Conservation (phyloP, 1,139 yeast species). For the Candida sanyaensis region DNA sequence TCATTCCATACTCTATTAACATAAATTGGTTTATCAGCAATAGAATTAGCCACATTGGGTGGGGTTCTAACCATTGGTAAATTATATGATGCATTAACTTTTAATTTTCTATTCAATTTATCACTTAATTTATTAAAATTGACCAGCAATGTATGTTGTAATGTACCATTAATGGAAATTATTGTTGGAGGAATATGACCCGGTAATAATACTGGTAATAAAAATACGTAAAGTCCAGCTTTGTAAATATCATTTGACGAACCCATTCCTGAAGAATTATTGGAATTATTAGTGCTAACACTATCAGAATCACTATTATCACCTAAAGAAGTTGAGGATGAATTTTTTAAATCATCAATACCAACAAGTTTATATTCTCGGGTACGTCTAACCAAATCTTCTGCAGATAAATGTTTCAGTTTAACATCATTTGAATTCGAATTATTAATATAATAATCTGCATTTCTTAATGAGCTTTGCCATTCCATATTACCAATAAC, state of each 20-base stretch:
- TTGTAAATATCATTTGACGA: constrained; percentile 30
- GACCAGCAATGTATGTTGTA: constrained; percentile 37
- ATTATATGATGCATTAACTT: constrained; percentile 31
- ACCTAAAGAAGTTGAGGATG: background rate
- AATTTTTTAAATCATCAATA: constrained; percentile 11
- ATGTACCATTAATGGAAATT: constrained; percentile 53
- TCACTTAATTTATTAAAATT: constrained; percentile 36
- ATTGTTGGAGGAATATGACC: constrained; percentile 73
- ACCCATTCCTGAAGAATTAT: background rate
- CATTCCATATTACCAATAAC: constrained; percentile 51
- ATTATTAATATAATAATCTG: constrained; percentile 48
- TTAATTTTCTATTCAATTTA: constrained; percentile 36
- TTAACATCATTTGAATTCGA: constrained; percentile 37
- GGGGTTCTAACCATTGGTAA: constrained; percentile 73
- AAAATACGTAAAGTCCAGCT: constrained; percentile 80
- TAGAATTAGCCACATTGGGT: constrained; percentile 72
- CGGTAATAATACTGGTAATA: constrained; percentile 71
- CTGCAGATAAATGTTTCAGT: constrained; percentile 29
- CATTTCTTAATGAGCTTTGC: constrained; percentile 44
- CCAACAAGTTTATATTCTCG: constrained; percentile 33
- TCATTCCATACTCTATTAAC: constrained; percentile 85
- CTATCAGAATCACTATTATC: constrained; percentile 3
- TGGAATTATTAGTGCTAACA: background rate
- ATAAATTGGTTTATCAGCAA: constrained; percentile 78
- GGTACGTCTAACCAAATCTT: constrained; percentile 39